These are phyloP conservation scores for Aspergillus hiratsukae DNA, from an alignment of 2,329 filamentous ascomycete genomes.

Conservation along the genomic window DNA sequence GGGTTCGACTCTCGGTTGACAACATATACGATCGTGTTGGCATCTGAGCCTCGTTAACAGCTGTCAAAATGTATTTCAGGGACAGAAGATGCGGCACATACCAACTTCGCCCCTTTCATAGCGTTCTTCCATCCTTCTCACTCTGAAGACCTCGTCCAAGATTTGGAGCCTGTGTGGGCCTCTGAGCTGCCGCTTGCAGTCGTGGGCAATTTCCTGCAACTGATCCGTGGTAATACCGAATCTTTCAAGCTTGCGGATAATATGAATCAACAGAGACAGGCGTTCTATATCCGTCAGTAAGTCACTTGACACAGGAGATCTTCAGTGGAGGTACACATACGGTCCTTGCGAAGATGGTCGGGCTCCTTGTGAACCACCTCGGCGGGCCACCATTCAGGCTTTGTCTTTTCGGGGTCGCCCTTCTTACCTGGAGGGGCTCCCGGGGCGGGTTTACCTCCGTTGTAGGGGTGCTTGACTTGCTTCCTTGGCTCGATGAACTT, in stretches of 20 bases:
- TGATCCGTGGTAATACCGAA: conserved; percentile 35
- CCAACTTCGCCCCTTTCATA: conserved; percentile 40
- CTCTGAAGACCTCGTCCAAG: conserved; percentile 39
- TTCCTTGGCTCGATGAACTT: conserved; percentile 46
- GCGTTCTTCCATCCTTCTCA: conserved; percentile 38
- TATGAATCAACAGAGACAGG: conserved; percentile 37
- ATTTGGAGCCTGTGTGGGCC: conserved; percentile 33
- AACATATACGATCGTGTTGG: conserved; percentile 34
- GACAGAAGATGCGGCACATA: conserved; percentile 15
- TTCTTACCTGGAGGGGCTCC: conserved; percentile 34
- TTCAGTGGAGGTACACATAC: conserved; percentile 27
- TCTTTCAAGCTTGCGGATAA: conserved; percentile 35
- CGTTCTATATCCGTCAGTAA: conserved; percentile 24
- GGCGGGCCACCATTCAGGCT: conserved; percentile 43
- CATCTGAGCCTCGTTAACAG: conserved; percentile 20
- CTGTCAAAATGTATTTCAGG: background rate
- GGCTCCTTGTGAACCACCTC: conserved; percentile 47
- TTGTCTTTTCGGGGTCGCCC: conserved; percentile 42
- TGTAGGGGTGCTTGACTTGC: conserved; percentile 47
- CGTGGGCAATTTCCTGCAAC: conserved; percentile 37
- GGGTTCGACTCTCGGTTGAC: conserved; percentile 32
- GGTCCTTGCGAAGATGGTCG: conserved; percentile 44
- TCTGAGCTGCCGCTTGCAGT: conserved; percentile 36
- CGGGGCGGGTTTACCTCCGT: conserved; percentile 37
- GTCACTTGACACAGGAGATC: background rate